Evolutionary conservation across 2,329 filamentous ascomycete species (phyloP), one percentile per base, ranked within the genome.

Genomic region (Claviceps humidiphila): DNA sequence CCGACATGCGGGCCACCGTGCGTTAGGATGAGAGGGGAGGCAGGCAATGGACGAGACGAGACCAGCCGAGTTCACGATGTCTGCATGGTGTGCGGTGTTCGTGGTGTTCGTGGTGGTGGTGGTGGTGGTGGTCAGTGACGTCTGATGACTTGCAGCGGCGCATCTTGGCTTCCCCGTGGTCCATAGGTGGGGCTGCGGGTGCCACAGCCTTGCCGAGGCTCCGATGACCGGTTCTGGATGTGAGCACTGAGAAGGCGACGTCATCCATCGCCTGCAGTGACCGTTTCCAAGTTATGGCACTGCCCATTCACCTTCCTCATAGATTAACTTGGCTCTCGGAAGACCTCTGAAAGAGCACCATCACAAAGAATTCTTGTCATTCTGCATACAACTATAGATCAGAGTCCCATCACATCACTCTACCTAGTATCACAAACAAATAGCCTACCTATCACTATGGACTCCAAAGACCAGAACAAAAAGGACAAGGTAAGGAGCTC

Each of bases 1-100:
- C 66, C 69, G 75, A 76, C 75, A 78, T 78, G 66, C 66, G 62
- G 59, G 60, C 56, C 54, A 50, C 45, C 34, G 39, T 47, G 37
- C 42, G 51, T n/a, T 20, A 40, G 37, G 1, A 34, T 9, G 8
- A 4, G 26, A 30, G 26, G 16, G 1, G 37, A 46, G 17, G 38
- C 20, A 14, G 47, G 38, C 34, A 40, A 47, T 24, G 37, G 30
- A 44, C n/a, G 41, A 11, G n/a, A 24, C 22, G 51, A 50, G 7
- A 7, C 6, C 7, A 8, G 30, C 37, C 26, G 41, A 43, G 5
- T 16, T 22, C 17, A 43, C 41, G 41, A 24, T 43, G 41, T 13
- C 11, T 24, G 39, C 16, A 41, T n/a, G 14, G 1, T 41, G 39
- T 16, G 17, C 39, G 39, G 7, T 17, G 39, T 30, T 9, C 26